Evolutionary conservation across 1,284 basidiomycete species (phyloP).

Genomic region (Ustilago sp.): DNA sequence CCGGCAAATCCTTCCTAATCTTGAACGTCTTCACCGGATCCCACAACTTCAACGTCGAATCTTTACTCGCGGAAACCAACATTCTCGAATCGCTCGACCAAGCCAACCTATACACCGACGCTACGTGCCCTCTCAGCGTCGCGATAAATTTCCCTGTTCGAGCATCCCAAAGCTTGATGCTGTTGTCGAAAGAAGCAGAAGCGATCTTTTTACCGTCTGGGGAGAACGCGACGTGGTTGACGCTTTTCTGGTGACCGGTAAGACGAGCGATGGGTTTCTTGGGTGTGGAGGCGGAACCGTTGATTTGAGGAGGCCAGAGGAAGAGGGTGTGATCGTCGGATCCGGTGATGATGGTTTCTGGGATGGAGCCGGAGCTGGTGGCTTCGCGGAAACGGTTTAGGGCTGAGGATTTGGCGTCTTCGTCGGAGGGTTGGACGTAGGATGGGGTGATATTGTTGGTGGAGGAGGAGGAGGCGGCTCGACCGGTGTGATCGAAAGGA

Average conservation of each 20-base stretch:
- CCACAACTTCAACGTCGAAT: slow-evolving; percentile 79
- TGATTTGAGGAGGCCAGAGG: slow-evolving; percentile 66
- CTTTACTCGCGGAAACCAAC: slow-evolving; percentile 93
- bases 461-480: slow-evolving; percentile 13
- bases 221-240: slow-evolving; percentile 94
- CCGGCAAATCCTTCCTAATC: slow-evolving; percentile 90
- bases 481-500: slow-evolving; percentile 84
- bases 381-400: slow-evolving; percentile 76
- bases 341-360: slow-evolving; percentile 82
- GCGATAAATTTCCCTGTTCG: slow-evolving; percentile 81
- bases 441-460: slow-evolving; percentile 11
- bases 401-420: slow-evolving; percentile 24
- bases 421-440: slow-evolving; percentile 38
- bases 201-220: slow-evolving; percentile 93
- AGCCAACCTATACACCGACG: slow-evolving; percentile 90
- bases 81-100: slow-evolving; percentile 95
- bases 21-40: slow-evolving; percentile 73
- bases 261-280: slow-evolving; percentile 88
- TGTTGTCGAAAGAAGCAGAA: slow-evolving; percentile 90
- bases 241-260: slow-evolving; percentile 94
- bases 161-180: slow-evolving; percentile 86
- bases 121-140: slow-evolving; percentile 90
- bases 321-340: slow-evolving; percentile 86
- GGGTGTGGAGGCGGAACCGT: slow-evolving; percentile 66
- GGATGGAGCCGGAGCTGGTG: slow-evolving; percentile 80